These are phyloP conservation scores for Podospora sp. DNA, from an alignment of 495 filamentous ascomycete species.

Conservation along the genomic window DNA sequence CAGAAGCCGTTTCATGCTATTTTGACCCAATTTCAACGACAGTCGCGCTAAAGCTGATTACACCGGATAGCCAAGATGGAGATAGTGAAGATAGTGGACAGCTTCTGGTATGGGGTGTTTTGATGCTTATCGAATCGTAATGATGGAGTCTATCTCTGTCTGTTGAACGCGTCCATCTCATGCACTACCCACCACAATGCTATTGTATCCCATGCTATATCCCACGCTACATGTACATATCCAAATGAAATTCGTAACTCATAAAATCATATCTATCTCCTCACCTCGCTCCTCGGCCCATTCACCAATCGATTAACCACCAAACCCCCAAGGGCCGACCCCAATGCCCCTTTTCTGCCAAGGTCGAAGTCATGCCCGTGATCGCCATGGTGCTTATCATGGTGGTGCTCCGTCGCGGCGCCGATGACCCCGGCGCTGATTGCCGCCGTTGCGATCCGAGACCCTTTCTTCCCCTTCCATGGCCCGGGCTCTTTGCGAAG, in stretches of 20 bases:
- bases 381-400: constrained; percentile 3
- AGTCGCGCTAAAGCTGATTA: no score
- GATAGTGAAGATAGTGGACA: no score
- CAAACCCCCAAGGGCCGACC: constrained; percentile 31
- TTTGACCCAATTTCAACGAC: neutral
- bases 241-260: neutral
- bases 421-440: constrained; percentile 46
- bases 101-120: no score
- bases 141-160: no score
- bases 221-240: neutral
- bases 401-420: constrained; percentile 29
- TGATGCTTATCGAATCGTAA: no score
- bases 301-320: constrained; percentile 37
- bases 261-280: constrained; percentile 15
- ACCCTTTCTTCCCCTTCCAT: constrained; percentile 44
- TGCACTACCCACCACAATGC: neutral
- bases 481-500: constrained; percentile 46
- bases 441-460: constrained; percentile 47
- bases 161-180: no score
- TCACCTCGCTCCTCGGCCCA: constrained; percentile 30
- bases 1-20: neutral
- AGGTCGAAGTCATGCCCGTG: neutral
- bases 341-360: constrained; percentile 25
- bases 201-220: neutral
- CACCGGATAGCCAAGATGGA: no score